These are phyloP conservation scores for Trichocladium antarcticum DNA, from an alignment of 495 filamentous ascomycete species.

Conservation along the genomic window DNA sequence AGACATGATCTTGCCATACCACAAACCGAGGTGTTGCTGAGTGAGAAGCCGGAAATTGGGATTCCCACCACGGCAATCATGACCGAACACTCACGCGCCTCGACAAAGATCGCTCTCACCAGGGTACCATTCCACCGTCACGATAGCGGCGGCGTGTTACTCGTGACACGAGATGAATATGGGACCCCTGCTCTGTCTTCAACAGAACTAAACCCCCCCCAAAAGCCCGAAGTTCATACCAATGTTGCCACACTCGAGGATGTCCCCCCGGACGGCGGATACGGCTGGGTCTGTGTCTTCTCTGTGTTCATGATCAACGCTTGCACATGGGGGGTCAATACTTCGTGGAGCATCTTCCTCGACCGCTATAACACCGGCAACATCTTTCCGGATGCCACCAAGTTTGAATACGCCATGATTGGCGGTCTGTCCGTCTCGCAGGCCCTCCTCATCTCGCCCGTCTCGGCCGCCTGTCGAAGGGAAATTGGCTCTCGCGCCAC, in stretches of 20 bases:
- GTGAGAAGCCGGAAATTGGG: background rate
- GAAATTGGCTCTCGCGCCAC: constrained; percentile 40
- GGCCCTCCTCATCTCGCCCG: constrained; percentile 46
- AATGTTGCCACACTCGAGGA: constrained; percentile 5
- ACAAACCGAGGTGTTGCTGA: too few relatives aligned
- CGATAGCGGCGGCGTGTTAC: background rate
- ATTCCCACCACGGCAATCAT: background rate
- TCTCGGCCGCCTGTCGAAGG: constrained; percentile 45
- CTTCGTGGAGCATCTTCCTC: constrained; percentile 46
- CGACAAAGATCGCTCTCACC: background rate
- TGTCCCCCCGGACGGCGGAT: constrained; percentile 45
- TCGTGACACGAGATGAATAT: background rate
- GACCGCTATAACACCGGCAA: constrained; percentile 47
- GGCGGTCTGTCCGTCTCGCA: constrained; percentile 56
- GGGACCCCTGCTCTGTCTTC: background rate
- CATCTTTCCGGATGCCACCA: constrained; percentile 46
- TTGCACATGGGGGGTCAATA: constrained; percentile 48
- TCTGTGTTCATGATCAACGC: constrained; percentile 41
- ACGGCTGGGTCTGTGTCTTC: constrained; percentile 48
- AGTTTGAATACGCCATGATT: constrained; percentile 53
- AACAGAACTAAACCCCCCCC: background rate
- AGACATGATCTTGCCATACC: too few relatives aligned
- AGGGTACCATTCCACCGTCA: background rate
- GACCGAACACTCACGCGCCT: background rate
- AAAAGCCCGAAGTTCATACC: background rate